Percentiles rank a stretch among this genome's conserved stretches.
Conservation (phyloP, 75 land plant species). For the Cupressus sempervirens region DNA sequence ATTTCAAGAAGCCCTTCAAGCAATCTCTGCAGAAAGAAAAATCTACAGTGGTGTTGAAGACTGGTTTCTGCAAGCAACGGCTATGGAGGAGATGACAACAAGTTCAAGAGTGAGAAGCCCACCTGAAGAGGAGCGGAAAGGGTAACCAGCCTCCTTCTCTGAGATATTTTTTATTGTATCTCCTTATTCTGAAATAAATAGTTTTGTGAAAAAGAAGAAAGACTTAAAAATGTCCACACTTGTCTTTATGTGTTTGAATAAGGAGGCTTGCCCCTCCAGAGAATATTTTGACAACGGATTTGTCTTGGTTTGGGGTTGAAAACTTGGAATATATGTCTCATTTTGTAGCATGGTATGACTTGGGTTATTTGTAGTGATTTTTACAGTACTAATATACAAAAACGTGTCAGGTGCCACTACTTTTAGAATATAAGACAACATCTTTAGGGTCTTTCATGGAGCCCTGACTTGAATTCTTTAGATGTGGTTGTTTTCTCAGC, state of each 20-base stretch:
- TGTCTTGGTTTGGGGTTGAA: not conserved
- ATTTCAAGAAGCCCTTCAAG: too few relatives aligned
- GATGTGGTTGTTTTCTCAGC: too few relatives aligned
- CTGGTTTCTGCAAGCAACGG: too few relatives aligned
- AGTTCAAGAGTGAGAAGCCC: too few relatives aligned
- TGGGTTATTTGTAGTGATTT: not conserved
- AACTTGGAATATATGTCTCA: not conserved
- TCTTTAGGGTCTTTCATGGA: not conserved
- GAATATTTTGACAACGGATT: not conserved
- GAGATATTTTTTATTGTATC: not conserved
- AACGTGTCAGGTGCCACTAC: too few relatives aligned
- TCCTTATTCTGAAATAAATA: too few relatives aligned
- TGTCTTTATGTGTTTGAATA: not conserved
- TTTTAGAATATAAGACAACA: not conserved
- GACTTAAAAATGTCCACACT: not conserved
- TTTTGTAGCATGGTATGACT: not conserved
- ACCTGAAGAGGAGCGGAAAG: too few relatives aligned
- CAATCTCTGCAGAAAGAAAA: too few relatives aligned
- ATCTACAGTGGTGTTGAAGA: too few relatives aligned
- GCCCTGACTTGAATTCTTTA: too few relatives aligned
- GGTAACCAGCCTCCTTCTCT: too few relatives aligned
- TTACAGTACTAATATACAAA: not conserved
- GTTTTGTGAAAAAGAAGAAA: not conserved
- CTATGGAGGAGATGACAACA: too few relatives aligned
- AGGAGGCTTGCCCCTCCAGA: not conserved